A percentile compares a stretch with the other conserved stretches of the same genome.
phyloP scores from a whole-genome alignment of 805 yeast genomes.

The Nakazawaea holstii region DNA sequence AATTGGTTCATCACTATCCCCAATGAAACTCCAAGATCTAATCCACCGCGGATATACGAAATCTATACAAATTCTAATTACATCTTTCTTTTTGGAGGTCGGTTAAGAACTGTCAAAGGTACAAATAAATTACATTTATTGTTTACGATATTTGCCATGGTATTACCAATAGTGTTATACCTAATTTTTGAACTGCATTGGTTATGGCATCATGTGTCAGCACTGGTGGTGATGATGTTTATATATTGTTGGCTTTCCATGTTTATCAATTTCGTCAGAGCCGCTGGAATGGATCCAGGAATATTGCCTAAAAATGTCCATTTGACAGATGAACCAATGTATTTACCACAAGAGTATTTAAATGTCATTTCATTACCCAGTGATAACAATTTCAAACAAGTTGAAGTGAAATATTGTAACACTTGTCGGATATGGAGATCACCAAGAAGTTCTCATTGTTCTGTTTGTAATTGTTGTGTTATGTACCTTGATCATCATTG shows the following conservation, averaged over 20 bases:
- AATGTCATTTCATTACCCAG: slow-evolving; percentile 46
- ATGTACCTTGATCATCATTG: slow-evolving; percentile 57
- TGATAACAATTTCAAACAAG: slow-evolving; percentile 19
- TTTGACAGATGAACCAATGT: slow-evolving; percentile 32
- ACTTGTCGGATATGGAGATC: slow-evolving; percentile 28
- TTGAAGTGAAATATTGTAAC: slow-evolving; percentile 48
- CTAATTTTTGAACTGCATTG: slow-evolving; percentile 45
- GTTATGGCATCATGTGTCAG: slow-evolving; percentile 52
- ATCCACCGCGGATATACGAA: slow-evolving; percentile 27
- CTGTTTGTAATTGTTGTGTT: slow-evolving; percentile 34
- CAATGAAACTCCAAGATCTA: not conserved
- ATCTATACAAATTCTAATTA: slow-evolving; percentile 34
- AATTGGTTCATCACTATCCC: slow-evolving; percentile 3
- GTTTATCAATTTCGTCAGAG: slow-evolving; percentile 42
- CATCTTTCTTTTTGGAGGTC: slow-evolving; percentile 61
- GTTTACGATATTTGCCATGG: slow-evolving; percentile 24
- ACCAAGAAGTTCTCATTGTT: slow-evolving; percentile 38
- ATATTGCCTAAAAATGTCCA: slow-evolving; percentile 64
- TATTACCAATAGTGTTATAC: slow-evolving; percentile 49
- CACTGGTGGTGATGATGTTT: slow-evolving; percentile 51
- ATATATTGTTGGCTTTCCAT: slow-evolving; percentile 52
- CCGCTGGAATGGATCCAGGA: slow-evolving; percentile 68
- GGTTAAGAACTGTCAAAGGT: slow-evolving; percentile 40
- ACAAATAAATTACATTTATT: slow-evolving; percentile 33
- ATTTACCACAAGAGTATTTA: slow-evolving; percentile 54